These are phyloP conservation scores for Ligustrum vulgare DNA, from an alignment of 257 asterid genomes.

Conservation along the genomic window DNA sequence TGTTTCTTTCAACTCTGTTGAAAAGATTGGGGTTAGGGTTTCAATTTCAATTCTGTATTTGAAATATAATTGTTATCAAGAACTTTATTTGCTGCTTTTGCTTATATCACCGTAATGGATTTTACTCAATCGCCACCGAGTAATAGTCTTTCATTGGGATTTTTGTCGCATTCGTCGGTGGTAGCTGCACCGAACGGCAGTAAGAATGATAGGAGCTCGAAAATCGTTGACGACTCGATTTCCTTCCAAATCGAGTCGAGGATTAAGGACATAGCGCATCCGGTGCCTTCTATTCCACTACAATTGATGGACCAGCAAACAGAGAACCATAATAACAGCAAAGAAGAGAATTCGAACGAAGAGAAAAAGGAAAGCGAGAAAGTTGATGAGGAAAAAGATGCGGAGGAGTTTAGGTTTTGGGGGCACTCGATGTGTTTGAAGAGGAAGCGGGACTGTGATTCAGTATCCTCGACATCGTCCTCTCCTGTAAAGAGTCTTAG, in stretches of 20 bases:
- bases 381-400: constrained; percentile 42
- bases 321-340: constrained; percentile 27
- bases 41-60: constrained; percentile 12
- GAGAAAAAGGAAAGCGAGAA: constrained; percentile 23
- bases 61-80: background rate
- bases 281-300: constrained; percentile 54
- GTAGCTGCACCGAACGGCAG: constrained; percentile 26
- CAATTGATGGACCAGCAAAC: constrained; percentile 68
- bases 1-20: constrained; percentile 27
- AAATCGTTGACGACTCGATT: constrained; percentile 50
- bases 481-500: constrained; percentile 33
- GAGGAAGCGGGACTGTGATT: constrained; percentile 59
- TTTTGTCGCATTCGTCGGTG: constrained; percentile 43
- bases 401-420: constrained; percentile 58
- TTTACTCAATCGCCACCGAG: constrained; percentile 53
- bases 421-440: constrained; percentile 74
- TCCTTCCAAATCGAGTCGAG: constrained; percentile 69
- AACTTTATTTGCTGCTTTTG: background rate
- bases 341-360: constrained; percentile 24
- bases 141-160: constrained; percentile 57
- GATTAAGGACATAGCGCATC: constrained; percentile 35
- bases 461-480: constrained; percentile 36
- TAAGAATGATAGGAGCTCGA: constrained; percentile 34
- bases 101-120: constrained; percentile 43
- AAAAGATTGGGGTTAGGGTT: constrained; percentile 5